Percentiles rank a stretch among this genome's conserved stretches.
Conservation (phyloP, 495 filamentous ascomycete genomes). For the Trichoderma virens region DNA sequence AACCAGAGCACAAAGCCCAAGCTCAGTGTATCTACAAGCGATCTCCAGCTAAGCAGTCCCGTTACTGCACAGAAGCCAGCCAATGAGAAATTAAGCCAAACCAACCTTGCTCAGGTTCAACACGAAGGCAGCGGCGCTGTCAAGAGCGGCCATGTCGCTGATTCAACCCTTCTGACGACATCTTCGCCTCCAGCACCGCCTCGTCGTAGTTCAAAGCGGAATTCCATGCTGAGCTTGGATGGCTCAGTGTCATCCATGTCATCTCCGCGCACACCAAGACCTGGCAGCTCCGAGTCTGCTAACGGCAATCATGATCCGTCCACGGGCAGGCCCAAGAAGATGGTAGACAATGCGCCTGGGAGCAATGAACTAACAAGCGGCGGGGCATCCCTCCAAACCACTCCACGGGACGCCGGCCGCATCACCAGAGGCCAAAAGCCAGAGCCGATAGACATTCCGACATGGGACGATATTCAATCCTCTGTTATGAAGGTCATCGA, state of each 20-base stretch:
- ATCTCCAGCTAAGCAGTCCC: background rate
- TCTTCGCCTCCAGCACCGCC: slow-evolving; percentile 1
- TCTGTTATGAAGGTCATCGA: background rate
- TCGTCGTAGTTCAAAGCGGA: slow-evolving; percentile 8
- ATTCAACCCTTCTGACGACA: background rate
- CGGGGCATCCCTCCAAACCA: background rate
- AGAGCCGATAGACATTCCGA: background rate
- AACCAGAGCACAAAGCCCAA: background rate
- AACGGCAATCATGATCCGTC: background rate
- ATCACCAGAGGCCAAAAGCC: background rate
- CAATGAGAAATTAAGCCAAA: background rate
- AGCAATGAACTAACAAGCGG: background rate
- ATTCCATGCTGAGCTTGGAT: background rate
- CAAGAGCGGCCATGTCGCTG: background rate
- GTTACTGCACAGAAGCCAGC: background rate
- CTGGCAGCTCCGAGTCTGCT: background rate
- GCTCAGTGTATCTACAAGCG: background rate
- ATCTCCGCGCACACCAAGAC: background rate
- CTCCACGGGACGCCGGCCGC: background rate
- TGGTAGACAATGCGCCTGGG: background rate
- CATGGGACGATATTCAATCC: background rate
- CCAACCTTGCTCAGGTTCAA: background rate
- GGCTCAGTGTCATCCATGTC: background rate
- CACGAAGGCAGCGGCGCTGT: background rate
- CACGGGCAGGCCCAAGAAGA: background rate